These are phyloP conservation scores for Botryotinia globosa DNA, from an alignment of 2,329 filamentous ascomycete species.

Conservation along the genomic window DNA sequence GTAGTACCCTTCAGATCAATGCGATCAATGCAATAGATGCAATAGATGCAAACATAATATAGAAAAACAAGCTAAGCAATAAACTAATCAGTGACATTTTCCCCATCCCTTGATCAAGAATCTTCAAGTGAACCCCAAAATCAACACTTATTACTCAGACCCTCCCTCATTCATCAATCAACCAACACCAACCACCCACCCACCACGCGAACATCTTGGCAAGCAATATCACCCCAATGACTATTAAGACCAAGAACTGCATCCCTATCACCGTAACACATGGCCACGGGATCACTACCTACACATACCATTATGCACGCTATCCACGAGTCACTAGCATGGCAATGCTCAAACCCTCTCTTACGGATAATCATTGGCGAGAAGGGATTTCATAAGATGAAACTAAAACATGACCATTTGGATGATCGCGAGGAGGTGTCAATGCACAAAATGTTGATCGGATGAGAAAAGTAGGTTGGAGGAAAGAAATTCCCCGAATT, in stretches of 20 bases:
- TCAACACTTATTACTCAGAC: background rate
- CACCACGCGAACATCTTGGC: background rate
- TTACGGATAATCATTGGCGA: background rate
- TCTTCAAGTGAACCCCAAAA: background rate
- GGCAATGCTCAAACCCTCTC: background rate
- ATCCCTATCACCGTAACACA: background rate
- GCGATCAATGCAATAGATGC: background rate
- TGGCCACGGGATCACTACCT: conserved; percentile 12
- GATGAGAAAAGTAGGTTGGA: background rate
- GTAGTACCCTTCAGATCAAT: background rate
- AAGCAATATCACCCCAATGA: background rate
- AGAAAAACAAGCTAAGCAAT: background rate
- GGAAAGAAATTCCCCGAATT: background rate
- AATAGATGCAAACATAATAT: background rate
- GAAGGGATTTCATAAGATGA: background rate
- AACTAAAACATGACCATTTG: conserved; percentile 6
- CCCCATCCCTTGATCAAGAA: background rate
- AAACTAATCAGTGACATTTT: background rate
- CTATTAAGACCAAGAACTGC: background rate
- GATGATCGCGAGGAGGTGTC: no score
- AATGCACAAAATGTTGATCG: background rate
- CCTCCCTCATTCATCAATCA: background rate
- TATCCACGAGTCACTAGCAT: conserved; percentile 9
- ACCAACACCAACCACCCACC: background rate
- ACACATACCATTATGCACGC: background rate